phyloP scores from a whole-genome alignment of 2,329 filamentous ascomycete species.

The Colletotrichum sojae region DNA sequence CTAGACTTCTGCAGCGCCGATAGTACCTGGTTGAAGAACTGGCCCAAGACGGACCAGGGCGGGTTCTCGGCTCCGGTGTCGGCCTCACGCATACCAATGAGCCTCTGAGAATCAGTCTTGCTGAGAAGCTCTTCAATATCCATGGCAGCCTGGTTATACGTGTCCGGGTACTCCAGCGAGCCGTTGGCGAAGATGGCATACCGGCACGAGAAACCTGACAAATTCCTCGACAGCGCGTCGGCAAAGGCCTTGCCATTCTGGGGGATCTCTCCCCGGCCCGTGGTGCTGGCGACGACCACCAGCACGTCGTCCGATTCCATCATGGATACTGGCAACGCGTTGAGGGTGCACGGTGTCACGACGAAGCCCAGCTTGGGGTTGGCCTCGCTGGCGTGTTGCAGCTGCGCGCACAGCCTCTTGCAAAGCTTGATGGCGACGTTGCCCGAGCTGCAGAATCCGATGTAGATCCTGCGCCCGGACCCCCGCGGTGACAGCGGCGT shows the following conservation, averaged over 20 bases:
- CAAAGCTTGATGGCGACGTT: slow-evolving; percentile 39
- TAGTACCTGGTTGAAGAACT: slow-evolving; percentile 36
- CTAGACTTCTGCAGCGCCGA: slow-evolving; percentile 28
- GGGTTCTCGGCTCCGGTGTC: slow-evolving; percentile 34
- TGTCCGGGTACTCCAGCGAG: slow-evolving; percentile 34
- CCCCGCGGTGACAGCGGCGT: slow-evolving; percentile 29
- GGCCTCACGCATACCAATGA: slow-evolving; percentile 38
- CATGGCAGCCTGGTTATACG: slow-evolving; percentile 38
- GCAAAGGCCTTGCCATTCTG: slow-evolving; percentile 39
- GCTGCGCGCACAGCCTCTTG: slow-evolving; percentile 39
- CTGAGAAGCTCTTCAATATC: slow-evolving; percentile 34
- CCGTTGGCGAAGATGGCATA: slow-evolving; percentile 38
- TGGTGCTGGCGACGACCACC: slow-evolving; percentile 35
- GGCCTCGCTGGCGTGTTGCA: slow-evolving; percentile 37
- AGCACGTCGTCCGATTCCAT: slow-evolving; percentile 30
- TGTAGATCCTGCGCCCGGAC: slow-evolving; percentile 34
- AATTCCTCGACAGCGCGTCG: slow-evolving; percentile 29
- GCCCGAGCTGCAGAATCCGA: slow-evolving; percentile 40
- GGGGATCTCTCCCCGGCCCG: slow-evolving; percentile 32
- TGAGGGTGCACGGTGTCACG: slow-evolving; percentile 36
- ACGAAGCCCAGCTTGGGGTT: slow-evolving; percentile 36
- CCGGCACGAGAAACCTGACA: slow-evolving; percentile 15
- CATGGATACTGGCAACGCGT: slow-evolving; percentile 32
- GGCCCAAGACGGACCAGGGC: slow-evolving; percentile 34
- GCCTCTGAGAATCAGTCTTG: slow-evolving; percentile 26